These are phyloP conservation scores for Pleurotus giganteus DNA, from an alignment of 768 basidiomycete species.

Conservation along the genomic window DNA sequence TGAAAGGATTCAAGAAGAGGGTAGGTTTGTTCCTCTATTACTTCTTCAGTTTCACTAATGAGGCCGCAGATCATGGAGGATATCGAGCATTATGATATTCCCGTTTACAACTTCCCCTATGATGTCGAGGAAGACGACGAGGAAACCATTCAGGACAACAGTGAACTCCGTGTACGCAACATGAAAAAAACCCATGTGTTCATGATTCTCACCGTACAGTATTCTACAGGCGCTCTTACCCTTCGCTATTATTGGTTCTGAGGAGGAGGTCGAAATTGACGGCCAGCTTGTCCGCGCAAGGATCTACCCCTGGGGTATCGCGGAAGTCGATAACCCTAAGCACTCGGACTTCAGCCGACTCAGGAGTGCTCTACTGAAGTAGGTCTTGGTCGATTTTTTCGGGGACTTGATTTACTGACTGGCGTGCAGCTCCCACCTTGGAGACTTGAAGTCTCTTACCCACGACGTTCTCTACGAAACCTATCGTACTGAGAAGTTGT, in stretches of 20 bases:
- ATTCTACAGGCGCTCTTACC: conserved; percentile 79
- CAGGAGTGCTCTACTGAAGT: conserved; percentile 90
- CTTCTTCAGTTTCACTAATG: not conserved
- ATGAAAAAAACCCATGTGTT: not conserved
- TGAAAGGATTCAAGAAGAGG: conserved; percentile 94
- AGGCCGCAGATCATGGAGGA: conserved; percentile 91
- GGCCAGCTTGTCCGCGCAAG: conserved; percentile 90
- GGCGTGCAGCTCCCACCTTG: conserved; percentile 76
- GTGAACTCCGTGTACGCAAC: conserved; percentile 77
- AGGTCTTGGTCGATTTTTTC: conserved; percentile 19
- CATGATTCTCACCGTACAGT: conserved; percentile 2
- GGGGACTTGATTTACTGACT: conserved; percentile 9
- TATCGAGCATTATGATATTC: conserved; percentile 97
- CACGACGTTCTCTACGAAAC: conserved; percentile 95
- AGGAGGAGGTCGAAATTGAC: conserved; percentile 93
- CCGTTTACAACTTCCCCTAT: conserved; percentile 99
- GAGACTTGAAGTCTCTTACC: conserved; percentile 91
- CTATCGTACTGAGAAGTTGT: conserved; percentile 97
- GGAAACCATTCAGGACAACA: conserved; percentile 97
- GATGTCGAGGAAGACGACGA: conserved; percentile 99
- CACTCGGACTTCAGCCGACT: conserved; percentile 98
- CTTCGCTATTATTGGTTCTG: conserved; percentile 95
- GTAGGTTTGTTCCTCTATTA: conserved; percentile 33
- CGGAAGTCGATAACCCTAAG: conserved; percentile 98
- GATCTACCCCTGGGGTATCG: conserved; percentile 98